Conservation (phyloP, 2,329 filamentous ascomycete genomes). For the Aspergillus sergii region DNA sequence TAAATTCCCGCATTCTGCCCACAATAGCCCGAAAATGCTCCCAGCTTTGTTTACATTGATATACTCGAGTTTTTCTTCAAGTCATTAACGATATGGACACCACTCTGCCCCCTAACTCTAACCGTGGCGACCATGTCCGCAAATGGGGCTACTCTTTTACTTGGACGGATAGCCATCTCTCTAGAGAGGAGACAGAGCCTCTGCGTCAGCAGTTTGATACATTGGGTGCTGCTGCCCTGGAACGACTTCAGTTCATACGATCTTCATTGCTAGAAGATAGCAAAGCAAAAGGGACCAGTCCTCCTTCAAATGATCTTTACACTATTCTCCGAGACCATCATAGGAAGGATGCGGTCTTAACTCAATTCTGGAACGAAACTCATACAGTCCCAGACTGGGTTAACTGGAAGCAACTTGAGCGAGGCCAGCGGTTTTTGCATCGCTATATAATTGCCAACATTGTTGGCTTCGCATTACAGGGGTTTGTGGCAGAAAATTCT, state of each 20-base stretch:
- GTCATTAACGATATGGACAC: neutral
- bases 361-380: slow-evolving; percentile 64
- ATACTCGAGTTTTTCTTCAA: neutral
- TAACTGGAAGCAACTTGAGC: slow-evolving; percentile 71
- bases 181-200: slow-evolving; percentile 11
- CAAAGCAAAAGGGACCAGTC: slow-evolving; percentile 5
- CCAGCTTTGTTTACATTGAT: neutral
- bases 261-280: slow-evolving; percentile 12
- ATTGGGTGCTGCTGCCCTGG: slow-evolving; percentile 15
- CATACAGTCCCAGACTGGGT: slow-evolving; percentile 71
- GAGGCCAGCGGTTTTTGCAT: slow-evolving; percentile 75
- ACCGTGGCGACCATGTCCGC: slow-evolving; percentile 9
- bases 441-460: slow-evolving; percentile 61
- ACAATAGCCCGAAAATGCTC: neutral
- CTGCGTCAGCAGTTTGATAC: slow-evolving; percentile 22
- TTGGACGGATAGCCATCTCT: slow-evolving; percentile 20
- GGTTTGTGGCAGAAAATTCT: slow-evolving; percentile 25
- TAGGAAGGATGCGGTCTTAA: slow-evolving; percentile 55
- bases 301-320: slow-evolving; percentile 56
- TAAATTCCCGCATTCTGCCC: neutral
- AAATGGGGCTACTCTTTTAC: slow-evolving; percentile 22
- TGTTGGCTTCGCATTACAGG: slow-evolving; percentile 24
- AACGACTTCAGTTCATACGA: slow-evolving; percentile 18
- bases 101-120: neutral
- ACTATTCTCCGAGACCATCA: slow-evolving; percentile 61